Evolutionary conservation across 306 rosid species (phyloP), one percentile per base, ranked within the genome.

Genomic region (Fragaria iinumae): DNA sequence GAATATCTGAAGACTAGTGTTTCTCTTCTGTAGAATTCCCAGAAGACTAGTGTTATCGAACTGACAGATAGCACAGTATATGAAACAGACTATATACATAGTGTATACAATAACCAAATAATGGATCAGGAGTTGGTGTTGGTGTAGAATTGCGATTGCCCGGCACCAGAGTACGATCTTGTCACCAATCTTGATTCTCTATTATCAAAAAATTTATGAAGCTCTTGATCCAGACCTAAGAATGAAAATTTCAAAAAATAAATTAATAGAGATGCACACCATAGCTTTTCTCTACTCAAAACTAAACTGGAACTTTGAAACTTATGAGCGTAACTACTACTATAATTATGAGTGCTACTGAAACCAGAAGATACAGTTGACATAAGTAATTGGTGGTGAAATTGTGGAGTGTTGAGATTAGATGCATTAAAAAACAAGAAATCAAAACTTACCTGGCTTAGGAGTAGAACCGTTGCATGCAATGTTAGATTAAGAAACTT

Each of bases 371-470:
- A 21, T 41, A 43, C 71, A 67, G 13, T 39, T n/a, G 44, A n/a
- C 5, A 20, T 12, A 41, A 50, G 20, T 4, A 3, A 20, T 11
- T 38, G 17, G 23, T 72, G 67, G 48, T 55, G 67, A 38, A 38
- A 32, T 10, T 20, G 41, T 36, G 49, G 34, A 50, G 36, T 72
- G n/a, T 29, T 62, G 11, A 57, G 64, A 21, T 25, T 32, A 12
- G 47, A 21, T 38, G 9, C 38, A 21, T 62, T 21, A 13, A 14
- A 2, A 73, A 25, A 41, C 9, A 21, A 76, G 77, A 79, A 13
- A 73, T 34, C 50, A 56, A 70, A 74, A 57, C 57, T 38, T 74
- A 84, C 84, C 83, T 79, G 32, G 79, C 43, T 25, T 39, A 72
- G 52, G 25, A 56, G 41, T 36, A 47, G 14, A 44, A 50, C 70